These are phyloP conservation scores for Phragmites australis DNA, from an alignment of 176 grass and related monocot species.

Conservation along the genomic window DNA sequence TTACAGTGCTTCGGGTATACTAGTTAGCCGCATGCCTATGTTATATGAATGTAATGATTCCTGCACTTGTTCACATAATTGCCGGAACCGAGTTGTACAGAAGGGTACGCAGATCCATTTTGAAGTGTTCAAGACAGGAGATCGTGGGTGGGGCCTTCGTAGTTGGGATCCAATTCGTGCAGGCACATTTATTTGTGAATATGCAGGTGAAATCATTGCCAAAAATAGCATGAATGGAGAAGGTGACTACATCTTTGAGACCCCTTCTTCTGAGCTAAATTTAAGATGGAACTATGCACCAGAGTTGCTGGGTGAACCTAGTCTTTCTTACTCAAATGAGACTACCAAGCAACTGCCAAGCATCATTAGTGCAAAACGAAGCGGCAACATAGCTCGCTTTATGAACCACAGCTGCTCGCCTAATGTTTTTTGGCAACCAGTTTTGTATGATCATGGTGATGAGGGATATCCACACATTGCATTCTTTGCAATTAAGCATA, in stretches of 20 bases:
- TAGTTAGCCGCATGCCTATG: slow-evolving; percentile 61
- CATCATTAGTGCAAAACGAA: slow-evolving; percentile 63
- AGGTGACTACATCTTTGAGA: slow-evolving; percentile 64
- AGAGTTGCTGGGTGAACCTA: slow-evolving; percentile 70
- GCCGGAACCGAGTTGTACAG: slow-evolving; percentile 74
- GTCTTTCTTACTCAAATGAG: slow-evolving; percentile 48
- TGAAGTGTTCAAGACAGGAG: slow-evolving; percentile 78
- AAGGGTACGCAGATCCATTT: slow-evolving; percentile 65
- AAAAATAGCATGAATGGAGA: slow-evolving; percentile 37
- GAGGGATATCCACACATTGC: slow-evolving; percentile 69
- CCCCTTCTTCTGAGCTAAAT: slow-evolving; percentile 46
- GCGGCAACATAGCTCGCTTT: slow-evolving; percentile 74
- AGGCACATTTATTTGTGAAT: slow-evolving; percentile 85
- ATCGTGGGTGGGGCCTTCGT: slow-evolving; percentile 78
- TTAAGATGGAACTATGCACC: slow-evolving; percentile 86
- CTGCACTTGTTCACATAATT: slow-evolving; percentile 64
- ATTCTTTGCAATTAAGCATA: slow-evolving; percentile 87
- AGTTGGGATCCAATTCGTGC: slow-evolving; percentile 83
- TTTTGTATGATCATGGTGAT: slow-evolving; percentile 70
- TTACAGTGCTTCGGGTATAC: slow-evolving; percentile 71
- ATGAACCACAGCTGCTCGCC: slow-evolving; percentile 87
- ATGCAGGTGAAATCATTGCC: slow-evolving; percentile 72
- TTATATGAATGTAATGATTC: slow-evolving; percentile 67
- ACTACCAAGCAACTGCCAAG: slow-evolving; percentile 52
- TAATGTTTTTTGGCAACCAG: slow-evolving; percentile 86